A percentile compares a stretch with the other conserved stretches of the same genome.
phyloP scores from a whole-genome alignment of 1,139 yeast genomes.

The Kluyveromyces marxianus region DNA sequence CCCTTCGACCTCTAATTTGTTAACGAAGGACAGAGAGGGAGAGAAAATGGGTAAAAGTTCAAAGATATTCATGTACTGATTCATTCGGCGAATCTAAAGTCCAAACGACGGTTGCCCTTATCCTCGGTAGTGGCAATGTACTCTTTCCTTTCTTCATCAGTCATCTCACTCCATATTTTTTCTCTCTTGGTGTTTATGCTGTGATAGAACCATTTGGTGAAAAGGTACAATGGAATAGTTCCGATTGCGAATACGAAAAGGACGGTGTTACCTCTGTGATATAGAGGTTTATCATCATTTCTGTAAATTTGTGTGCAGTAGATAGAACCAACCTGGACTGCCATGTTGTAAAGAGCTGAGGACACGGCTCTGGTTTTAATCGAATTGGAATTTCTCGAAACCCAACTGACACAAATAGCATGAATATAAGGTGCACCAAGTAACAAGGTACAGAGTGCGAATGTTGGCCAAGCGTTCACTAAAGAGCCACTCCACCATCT shows the following conservation, averaged over 20 bases:
- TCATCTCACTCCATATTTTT: constrained; percentile 36
- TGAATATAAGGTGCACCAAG: constrained; percentile 41
- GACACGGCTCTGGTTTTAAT: constrained; percentile 52
- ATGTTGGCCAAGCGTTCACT: constrained; percentile 44
- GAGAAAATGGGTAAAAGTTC: no score
- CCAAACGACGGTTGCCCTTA: constrained; percentile 41
- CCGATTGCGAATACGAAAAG: constrained; percentile 35
- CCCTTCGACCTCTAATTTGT: no score
- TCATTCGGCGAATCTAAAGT: constrained; percentile 31
- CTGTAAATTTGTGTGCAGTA: constrained; percentile 34
- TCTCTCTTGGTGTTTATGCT: constrained; percentile 36
- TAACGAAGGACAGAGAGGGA: no score
- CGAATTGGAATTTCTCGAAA: constrained; percentile 52
- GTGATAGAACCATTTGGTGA: constrained; percentile 34
- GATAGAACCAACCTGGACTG: constrained; percentile 49
- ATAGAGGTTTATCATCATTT: constrained; percentile 49
- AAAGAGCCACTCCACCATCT: constrained; percentile 45
- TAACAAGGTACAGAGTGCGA: constrained; percentile 38
- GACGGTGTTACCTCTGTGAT: constrained; percentile 46
- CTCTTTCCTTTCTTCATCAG: constrained; percentile 34
- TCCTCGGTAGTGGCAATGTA: constrained; percentile 36
- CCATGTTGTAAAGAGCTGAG: constrained; percentile 56
- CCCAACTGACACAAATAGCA: constrained; percentile 53
- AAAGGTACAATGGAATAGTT: constrained; percentile 22
- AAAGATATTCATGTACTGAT: background rate